phyloP scores from a whole-genome alignment of 768 basidiomycete genomes.

The Russula sp. region DNA sequence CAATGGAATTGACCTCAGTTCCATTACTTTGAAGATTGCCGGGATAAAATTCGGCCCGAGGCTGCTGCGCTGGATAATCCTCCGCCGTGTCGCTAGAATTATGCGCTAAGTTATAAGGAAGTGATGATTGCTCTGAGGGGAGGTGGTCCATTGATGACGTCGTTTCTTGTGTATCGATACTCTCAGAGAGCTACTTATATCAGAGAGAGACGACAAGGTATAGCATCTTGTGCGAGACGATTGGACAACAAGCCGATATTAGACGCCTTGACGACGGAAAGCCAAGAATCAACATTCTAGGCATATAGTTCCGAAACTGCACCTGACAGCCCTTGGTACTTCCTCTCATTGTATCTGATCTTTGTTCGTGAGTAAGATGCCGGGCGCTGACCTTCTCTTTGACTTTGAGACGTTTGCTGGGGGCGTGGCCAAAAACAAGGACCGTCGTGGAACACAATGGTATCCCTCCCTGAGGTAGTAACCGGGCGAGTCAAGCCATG shows the following conservation, averaged over 20 bases:
- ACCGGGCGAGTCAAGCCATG: neutral
- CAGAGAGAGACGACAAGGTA: neutral
- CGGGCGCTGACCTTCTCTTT: neutral
- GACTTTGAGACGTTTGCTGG: neutral
- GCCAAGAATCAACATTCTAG: neutral
- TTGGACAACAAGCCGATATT: neutral
- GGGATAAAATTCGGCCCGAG: neutral
- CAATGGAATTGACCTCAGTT: neutral
- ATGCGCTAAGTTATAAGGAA: neutral
- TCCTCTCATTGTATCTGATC: neutral
- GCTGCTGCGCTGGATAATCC: neutral
- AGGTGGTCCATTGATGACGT: neutral
- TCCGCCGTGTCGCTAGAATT: neutral
- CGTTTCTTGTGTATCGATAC: neutral
- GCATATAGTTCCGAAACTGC: neutral
- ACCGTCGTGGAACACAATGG: neutral
- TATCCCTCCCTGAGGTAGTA: neutral
- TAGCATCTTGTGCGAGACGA: neutral
- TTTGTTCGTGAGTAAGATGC: neutral
- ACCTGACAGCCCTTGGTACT: neutral
- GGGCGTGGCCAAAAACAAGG: neutral
- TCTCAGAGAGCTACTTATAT: constrained; percentile 5
- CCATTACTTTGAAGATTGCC: neutral
- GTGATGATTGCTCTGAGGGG: neutral
- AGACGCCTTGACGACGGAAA: neutral